phyloP scores from a whole-genome alignment of 2,329 filamentous ascomycete species.

The Pestalotiopsis sp. region DNA sequence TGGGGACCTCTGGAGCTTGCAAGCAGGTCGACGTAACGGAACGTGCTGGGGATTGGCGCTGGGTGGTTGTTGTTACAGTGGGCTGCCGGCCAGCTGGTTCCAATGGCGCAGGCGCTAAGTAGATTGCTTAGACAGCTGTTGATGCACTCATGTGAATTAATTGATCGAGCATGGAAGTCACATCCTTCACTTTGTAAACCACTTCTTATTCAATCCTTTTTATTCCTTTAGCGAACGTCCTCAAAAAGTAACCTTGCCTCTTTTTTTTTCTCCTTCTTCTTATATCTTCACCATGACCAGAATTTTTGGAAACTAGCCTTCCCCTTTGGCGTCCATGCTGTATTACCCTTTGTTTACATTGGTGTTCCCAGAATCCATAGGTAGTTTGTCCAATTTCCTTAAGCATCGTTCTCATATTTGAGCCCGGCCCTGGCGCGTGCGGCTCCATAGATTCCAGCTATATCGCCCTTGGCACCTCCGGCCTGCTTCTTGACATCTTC shows the following conservation, averaged over 20 bases:
- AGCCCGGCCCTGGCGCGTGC: conserved; percentile 75
- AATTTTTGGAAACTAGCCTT: too few species aligned
- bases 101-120: background rate
- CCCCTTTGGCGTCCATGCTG: too few species aligned
- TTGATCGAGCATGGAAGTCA: too few species aligned
- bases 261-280: too few species aligned
- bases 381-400: conserved; percentile 8
- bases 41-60: background rate
- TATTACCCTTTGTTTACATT: too few species aligned
- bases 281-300: background rate
- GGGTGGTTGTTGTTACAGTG: background rate
- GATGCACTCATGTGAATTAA: background rate
- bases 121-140: background rate
- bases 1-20: background rate
- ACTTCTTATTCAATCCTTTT: background rate
- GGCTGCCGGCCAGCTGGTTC: background rate
- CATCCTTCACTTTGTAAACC: too few species aligned
- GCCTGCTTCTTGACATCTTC: conserved; percentile 67
- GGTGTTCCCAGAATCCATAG: too few species aligned
- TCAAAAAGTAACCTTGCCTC: too few species aligned
- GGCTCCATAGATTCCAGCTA: conserved; percentile 82
- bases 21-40: background rate
- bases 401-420: conserved; percentile 67
- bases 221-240: background rate
- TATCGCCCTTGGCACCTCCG: conserved; percentile 72